Conservation (phyloP, 2,329 filamentous ascomycete genomes). For the Claviceps sorghi region DNA sequence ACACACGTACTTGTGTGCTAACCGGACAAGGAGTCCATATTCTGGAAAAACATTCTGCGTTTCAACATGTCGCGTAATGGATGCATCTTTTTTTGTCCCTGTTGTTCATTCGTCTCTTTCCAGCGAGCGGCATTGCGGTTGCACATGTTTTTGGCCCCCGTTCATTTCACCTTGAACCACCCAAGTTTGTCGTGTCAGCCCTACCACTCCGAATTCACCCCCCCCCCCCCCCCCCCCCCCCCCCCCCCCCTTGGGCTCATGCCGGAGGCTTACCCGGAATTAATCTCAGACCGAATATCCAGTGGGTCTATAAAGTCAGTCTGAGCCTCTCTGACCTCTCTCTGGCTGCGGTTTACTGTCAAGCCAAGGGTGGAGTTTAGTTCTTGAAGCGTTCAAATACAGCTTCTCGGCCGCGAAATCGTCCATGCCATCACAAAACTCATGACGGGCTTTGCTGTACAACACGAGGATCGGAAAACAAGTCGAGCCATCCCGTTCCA, state of each 20-base stretch:
- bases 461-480: not conserved
- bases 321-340: not conserved
- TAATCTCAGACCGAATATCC: not conserved
- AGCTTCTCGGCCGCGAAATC: not conserved
- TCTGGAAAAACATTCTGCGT: not conserved
- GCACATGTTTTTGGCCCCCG: not conserved
- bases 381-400: not conserved
- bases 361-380: not conserved
- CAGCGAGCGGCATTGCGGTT: not conserved
- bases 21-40: not conserved
- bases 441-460: not conserved
- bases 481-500: not conserved
- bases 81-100: not conserved
- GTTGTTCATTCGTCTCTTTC: not conserved
- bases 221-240: not conserved
- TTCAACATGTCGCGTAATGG: not conserved
- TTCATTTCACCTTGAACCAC: not conserved
- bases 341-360: not conserved
- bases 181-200: slow-evolving; percentile 3
- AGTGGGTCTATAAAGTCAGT: not conserved
- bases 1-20: not conserved
- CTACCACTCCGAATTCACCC: slow-evolving; percentile 1
- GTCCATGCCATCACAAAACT: not conserved
- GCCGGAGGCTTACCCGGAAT: not conserved
- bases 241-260: not conserved